Percentiles rank a stretch among this genome's conserved stretches.
phyloP scores from a whole-genome alignment of 768 basidiomycete genomes.

The Pisolithus sp. region DNA sequence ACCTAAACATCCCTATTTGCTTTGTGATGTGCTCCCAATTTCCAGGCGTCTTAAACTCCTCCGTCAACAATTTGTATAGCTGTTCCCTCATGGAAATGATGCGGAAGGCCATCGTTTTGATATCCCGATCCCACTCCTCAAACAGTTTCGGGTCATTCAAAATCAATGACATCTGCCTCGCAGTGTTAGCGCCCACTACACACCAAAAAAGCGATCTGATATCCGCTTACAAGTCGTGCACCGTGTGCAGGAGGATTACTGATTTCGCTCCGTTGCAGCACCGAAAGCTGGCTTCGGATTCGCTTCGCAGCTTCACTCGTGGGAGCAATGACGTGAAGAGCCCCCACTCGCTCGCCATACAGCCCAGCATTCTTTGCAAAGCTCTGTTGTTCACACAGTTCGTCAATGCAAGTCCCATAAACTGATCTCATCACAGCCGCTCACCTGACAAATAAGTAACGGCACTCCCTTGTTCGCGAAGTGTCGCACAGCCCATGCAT shows the following conservation, averaged over 20 bases:
- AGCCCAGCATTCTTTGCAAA: conserved; percentile 97
- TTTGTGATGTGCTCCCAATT: conserved; percentile 93
- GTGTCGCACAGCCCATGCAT: conserved; percentile 86
- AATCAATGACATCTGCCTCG: conserved; percentile 64
- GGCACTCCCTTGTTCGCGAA: conserved; percentile 74
- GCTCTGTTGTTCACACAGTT: conserved; percentile 47
- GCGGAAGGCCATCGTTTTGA: conserved; percentile 66
- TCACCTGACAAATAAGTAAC: conserved; percentile 82
- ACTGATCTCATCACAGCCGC: conserved; percentile 14
- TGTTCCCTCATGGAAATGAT: conserved; percentile 89
- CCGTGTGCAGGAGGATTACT: conserved; percentile 92
- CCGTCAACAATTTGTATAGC: conserved; percentile 59
- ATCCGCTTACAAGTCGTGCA: conserved; percentile 66
- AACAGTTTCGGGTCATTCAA: conserved; percentile 70
- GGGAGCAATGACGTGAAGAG: conserved; percentile 76
- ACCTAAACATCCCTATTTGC: conserved; percentile 99
- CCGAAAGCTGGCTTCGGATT: conserved; percentile 84
- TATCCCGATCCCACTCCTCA: conserved; percentile 85
- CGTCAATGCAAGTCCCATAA: conserved; percentile 8
- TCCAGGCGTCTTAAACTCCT: conserved; percentile 81
- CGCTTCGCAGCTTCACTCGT: conserved; percentile 59
- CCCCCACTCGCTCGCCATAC: conserved; percentile 92
- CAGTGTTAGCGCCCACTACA: neutral
- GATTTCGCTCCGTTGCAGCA: conserved; percentile 90
- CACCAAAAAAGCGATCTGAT: neutral